Percentiles rank a stretch among this genome's conserved stretches.
phyloP scores from a whole-genome alignment of 345 rosid genomes.

The Capsella bursapastoris region DNA sequence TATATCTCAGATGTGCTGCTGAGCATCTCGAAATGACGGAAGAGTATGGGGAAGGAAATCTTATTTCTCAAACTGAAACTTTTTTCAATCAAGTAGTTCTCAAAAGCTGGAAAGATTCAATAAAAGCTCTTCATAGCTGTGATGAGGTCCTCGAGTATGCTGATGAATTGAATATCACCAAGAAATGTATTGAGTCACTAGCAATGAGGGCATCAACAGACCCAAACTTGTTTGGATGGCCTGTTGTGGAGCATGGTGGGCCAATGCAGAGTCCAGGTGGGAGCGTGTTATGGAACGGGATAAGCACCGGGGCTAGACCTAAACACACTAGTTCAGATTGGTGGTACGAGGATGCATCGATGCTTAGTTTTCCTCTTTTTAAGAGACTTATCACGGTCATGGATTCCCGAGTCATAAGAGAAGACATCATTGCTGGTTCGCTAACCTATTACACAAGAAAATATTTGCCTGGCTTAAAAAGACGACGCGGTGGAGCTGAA shows the following conservation, averaged over 20 bases:
- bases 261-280: constrained; percentile 99
- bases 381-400: constrained; percentile 71
- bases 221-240: constrained; percentile 95
- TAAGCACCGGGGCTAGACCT: constrained; percentile 91
- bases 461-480: constrained; percentile 82
- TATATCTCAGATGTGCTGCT: constrained; percentile 81
- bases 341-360: constrained; percentile 96
- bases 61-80: constrained; percentile 72
- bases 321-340: constrained; percentile 79
- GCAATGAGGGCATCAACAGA: constrained; percentile 79
- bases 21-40: constrained; percentile 92
- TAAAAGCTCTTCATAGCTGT: constrained; percentile 83
- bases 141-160: constrained; percentile 70
- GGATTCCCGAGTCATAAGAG: constrained; percentile 83
- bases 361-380: constrained; percentile 71
- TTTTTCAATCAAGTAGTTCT: constrained; percentile 88
- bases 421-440: constrained; percentile 78
- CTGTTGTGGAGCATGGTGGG: constrained; percentile 85
- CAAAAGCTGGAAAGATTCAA: constrained; percentile 88
- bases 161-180: constrained; percentile 71
- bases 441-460: constrained; percentile 72
- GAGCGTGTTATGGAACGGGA: constrained; percentile 95
- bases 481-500: constrained; percentile 68
- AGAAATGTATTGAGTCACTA: constrained; percentile 78
- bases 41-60: constrained; percentile 94